A percentile compares a stretch with the other conserved stretches of the same genome.
phyloP scores from a whole-genome alignment of 1,139 yeast species.

The Debaryomyces fabryi region DNA sequence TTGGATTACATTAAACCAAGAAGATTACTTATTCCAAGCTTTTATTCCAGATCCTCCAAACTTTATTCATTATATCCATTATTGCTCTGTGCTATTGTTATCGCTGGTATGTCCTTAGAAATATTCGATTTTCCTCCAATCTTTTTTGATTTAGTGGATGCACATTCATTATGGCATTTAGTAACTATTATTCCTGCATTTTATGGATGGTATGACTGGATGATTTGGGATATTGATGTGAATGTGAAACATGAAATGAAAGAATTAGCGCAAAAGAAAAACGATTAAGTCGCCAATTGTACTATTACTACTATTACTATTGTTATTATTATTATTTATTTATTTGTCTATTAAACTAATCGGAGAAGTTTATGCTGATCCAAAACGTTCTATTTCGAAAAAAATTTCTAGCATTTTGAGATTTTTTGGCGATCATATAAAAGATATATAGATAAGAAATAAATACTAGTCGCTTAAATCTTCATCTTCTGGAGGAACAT shows the following conservation, averaged over 20 bases:
- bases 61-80: constrained; percentile 46
- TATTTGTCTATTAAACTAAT: neutral
- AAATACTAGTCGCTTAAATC: constrained; percentile 22
- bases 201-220: constrained; percentile 53
- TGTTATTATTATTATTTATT: neutral
- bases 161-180: constrained; percentile 93
- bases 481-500: constrained; percentile 40
- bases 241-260: constrained; percentile 29
- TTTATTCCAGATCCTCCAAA: constrained; percentile 42
- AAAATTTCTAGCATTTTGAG: neutral
- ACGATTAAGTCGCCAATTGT: neutral
- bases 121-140: constrained; percentile 84
- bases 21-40: constrained; percentile 32
- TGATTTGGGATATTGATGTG: constrained; percentile 47
- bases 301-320: neutral
- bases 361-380: neutral
- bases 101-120: constrained; percentile 82
- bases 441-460: neutral
- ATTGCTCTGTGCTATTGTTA: constrained; percentile 52
- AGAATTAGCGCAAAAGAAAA: constrained; percentile 16
- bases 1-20: constrained; percentile 28
- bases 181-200: constrained; percentile 67
- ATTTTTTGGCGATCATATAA: neutral
- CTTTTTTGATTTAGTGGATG: constrained; percentile 69
- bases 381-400: neutral